Conservation (phyloP, 2,329 filamentous ascomycete genomes). For the Pseudocercospora fijiensis region DNA sequence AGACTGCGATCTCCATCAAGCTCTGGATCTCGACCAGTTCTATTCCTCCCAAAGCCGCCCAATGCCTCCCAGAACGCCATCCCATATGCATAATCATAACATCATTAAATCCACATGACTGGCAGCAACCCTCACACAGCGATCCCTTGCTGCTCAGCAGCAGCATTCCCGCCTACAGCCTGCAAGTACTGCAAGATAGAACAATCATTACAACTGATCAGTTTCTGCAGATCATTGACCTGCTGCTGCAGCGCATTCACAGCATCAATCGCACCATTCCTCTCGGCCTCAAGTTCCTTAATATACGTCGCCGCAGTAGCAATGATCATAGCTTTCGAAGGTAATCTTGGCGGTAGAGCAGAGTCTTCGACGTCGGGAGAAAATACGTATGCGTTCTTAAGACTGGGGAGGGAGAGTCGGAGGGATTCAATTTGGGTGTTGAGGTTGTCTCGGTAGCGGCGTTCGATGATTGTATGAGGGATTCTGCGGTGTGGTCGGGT, state of each 20-base stretch:
- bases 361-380: constrained; percentile 47
- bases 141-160: constrained; percentile 1
- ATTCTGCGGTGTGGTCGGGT: constrained; percentile 27
- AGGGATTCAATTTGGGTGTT: constrained; percentile 49
- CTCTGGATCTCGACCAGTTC: not conserved
- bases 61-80: not conserved
- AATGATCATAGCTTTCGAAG: constrained; percentile 48
- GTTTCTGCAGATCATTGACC: constrained; percentile 45
- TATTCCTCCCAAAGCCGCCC: not conserved
- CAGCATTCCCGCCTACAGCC: constrained; percentile 17
- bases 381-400: constrained; percentile 42
- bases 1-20: not conserved
- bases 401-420: constrained; percentile 41
- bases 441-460: constrained; percentile 49
- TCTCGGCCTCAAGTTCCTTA: constrained; percentile 47
- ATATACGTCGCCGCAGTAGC: constrained; percentile 49
- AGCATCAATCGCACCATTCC: constrained; percentile 42
- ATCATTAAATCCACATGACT: constrained; percentile 8
- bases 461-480: constrained; percentile 48
- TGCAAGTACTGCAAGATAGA: constrained; percentile 30
- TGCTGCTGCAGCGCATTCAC: constrained; percentile 42
- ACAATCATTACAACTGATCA: constrained; percentile 50
- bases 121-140: constrained; percentile 3
- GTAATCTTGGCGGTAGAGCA: constrained; percentile 43
- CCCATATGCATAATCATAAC: constrained; percentile 1